Evolutionary conservation across 1,284 basidiomycete genomes (phyloP), one percentile per base, ranked within the genome.

Genomic region (Leccinum insigne): DNA sequence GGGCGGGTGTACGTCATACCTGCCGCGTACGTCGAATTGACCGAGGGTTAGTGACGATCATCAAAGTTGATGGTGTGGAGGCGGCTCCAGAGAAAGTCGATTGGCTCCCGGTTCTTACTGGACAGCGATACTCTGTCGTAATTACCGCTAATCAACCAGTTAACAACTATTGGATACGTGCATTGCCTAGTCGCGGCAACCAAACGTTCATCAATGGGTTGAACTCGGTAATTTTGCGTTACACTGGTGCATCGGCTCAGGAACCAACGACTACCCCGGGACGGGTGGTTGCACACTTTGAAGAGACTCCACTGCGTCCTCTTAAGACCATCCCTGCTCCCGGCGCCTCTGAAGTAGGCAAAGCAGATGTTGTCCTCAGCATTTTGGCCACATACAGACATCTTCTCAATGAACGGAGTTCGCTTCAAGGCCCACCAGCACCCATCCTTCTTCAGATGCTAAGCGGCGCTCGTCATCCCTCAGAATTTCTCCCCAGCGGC

Each of bases 1-100:
- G 95, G 95, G 42, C 79, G 89, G 66, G 88, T 96, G 66, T 92
- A 92, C 80, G 89, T 96, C 73, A 94, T 96, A 4, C 96, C 96
- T 58, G 93, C 94, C 52, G 87, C 90, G 18, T 98, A 97, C 76
- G 78, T 98, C 75, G 92, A 96, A 78, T 77, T 91, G 71, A 81
- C 83, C 72, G 88, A 91, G 85, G 93, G 94, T 95, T 90, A 95
- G 93, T 35, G 75, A 78, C 77, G 2, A 71, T 87, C 63, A 87
- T 87, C 67, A 85, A 87, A 69, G 79, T 77, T 1, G 86, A 87
- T 66, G 84, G 83, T 5, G 72, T 81, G 44, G 79, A 79, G 65
- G 76, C 77, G 10, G 49, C 76, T 38, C 81, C 86, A 2, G 63
- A 78, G 5, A 73, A 73, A 8, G 75, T 81, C 1, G 77, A 79